Base-by-base conservation (phyloP, 305 asterid genomes). In the Plantago coronopus region DNA sequence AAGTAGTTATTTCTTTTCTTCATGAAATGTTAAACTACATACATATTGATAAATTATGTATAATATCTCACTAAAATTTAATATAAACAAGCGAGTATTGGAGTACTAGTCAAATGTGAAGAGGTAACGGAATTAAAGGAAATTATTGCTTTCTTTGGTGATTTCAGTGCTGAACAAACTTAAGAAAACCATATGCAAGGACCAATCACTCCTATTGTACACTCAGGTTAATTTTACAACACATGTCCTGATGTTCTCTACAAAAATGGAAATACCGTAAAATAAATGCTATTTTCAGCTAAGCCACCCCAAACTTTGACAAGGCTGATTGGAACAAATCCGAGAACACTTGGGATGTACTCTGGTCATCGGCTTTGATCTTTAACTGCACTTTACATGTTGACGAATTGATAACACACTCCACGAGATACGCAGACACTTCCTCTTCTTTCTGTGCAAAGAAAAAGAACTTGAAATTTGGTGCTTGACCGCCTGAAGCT, bases 401-500 rank as follows among this genome's bases (percentile, higher is more conserved):
- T 0, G 96, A 82, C 34, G 97, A 85, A 69, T 82, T 94, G 49
- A 87, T 74, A 34, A 90, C 51, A 54, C 96, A 87, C 79, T 94
- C 99, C 25, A 85, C 89, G 16, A 94, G 95, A 77, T 81, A 94
- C 25, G 79, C 78, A 2, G 82, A 73, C 1, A 84, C 48, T 43
- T 78, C 95, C 23, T 81, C 91, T 42, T 78, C 91, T 60, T 84
- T 85, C 62, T 88, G 96, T 22, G 95, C 95, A 15, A 82, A 79
- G 88, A 94, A 87, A 79, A 94, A 94, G 87, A 87, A 94, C 86
- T 94, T 94, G 22, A 85, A 89, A 69, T 90, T 87, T 0, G 99
- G 99, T 16, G 97, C 83, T 66, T 90, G 99, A 55, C 97, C 95
- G 43, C 97, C 97, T 8, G 97, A 94, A 46, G 97, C 99, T 62